A percentile compares a stretch with the other conserved stretches of the same genome.
Conservation (phyloP, 2,329 filamentous ascomycete species). For the Dactylella cylindrospora region DNA sequence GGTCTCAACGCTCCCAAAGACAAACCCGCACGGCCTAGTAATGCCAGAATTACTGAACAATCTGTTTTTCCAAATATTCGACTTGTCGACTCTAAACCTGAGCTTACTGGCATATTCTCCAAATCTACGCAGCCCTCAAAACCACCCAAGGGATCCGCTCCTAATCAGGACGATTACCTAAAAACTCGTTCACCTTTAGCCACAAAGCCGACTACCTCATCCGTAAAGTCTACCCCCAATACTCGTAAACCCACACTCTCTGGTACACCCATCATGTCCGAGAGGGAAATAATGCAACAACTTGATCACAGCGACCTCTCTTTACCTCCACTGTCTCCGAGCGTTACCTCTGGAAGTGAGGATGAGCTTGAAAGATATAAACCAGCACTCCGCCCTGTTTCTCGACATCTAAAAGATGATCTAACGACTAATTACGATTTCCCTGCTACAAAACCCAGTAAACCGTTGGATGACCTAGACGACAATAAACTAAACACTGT, state of each 20-base stretch:
- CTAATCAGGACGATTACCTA: constrained; percentile 26
- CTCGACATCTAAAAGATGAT: constrained; percentile 28
- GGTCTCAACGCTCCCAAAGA: constrained; percentile 19
- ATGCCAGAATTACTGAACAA: constrained; percentile 32
- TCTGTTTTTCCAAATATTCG: constrained; percentile 29
- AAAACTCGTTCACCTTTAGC: neutral
- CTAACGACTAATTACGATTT: constrained; percentile 5
- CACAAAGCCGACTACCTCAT: neutral
- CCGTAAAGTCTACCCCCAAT: constrained; percentile 18
- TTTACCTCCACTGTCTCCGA: constrained; percentile 30
- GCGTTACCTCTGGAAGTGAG: constrained; percentile 29
- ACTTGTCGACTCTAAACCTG: constrained; percentile 20
- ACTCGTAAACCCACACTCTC: constrained; percentile 22
- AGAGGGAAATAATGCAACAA: constrained; percentile 35
- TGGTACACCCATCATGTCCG: constrained; percentile 30
- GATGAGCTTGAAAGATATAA: constrained; percentile 39
- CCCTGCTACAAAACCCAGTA: constrained; percentile 9
- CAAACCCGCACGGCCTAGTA: constrained; percentile 16
- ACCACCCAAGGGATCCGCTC: constrained; percentile 7
- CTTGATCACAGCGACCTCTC: constrained; percentile 28
- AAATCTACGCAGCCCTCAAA: constrained; percentile 2
- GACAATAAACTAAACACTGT: neutral
- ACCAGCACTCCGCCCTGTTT: constrained; percentile 5
- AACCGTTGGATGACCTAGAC: neutral
- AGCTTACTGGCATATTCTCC: constrained; percentile 32